Evolutionary conservation across 768 basidiomycete genomes (phyloP).

Genomic region (Hydnomerulius pinastri): DNA sequence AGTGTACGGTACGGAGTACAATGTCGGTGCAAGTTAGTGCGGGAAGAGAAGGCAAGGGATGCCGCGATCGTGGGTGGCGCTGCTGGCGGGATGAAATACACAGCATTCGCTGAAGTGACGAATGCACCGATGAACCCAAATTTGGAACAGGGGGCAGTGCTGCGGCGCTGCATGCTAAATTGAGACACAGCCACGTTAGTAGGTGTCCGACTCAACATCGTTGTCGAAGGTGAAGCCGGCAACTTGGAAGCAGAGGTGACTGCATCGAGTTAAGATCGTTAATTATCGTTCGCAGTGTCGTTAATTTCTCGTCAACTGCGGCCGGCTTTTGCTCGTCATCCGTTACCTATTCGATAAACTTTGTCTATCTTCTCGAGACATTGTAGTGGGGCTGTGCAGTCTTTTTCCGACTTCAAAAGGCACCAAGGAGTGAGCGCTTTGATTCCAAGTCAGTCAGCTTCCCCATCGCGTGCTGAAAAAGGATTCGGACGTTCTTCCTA

Average conservation of each 20-base stretch:
- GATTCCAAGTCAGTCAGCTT: conserved; percentile 7
- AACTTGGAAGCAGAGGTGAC: conserved; percentile 6
- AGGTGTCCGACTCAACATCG: conserved; percentile 31
- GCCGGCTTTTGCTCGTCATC: conserved; percentile 11
- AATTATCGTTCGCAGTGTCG: neutral
- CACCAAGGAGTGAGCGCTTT: conserved; percentile 7
- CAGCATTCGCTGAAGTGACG: conserved; percentile 24
- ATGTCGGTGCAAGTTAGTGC: neutral
- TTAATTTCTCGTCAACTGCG: neutral
- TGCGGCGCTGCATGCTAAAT: conserved; percentile 37
- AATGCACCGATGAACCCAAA: conserved; percentile 12
- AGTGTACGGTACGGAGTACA: neutral
- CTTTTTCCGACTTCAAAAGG: conserved; percentile 14
- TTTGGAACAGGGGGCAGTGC: conserved; percentile 30
- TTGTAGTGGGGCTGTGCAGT: conserved; percentile 21
- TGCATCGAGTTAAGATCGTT: conserved; percentile 10
- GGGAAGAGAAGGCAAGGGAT: neutral
- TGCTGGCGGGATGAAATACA: conserved; percentile 5
- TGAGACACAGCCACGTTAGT: conserved; percentile 35
- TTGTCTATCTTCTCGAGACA: neutral
- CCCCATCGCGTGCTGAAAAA: conserved; percentile 16
- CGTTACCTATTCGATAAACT: neutral
- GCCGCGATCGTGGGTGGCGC: conserved; percentile 4
- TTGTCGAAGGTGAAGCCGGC: conserved; percentile 13
- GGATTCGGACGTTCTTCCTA: conserved; percentile 25